Percentiles rank a stretch among this genome's conserved stretches.
phyloP scores from a whole-genome alignment of 2,329 filamentous ascomycete genomes.

The Helicocarpus griseus region DNA sequence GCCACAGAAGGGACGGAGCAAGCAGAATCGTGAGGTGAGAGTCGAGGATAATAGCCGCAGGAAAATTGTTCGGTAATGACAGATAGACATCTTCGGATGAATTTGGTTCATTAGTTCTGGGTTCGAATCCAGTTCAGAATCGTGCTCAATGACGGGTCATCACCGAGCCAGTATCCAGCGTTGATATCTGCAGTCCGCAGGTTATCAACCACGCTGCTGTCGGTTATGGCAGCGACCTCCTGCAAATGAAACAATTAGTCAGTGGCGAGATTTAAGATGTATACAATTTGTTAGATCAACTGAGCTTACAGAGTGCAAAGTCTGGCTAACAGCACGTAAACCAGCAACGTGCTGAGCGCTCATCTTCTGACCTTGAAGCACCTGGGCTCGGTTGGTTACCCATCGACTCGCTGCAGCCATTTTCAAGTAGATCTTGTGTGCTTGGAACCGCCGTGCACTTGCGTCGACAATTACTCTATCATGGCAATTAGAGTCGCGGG shows the following conservation, averaged over 20 bases:
- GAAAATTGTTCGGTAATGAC: no score
- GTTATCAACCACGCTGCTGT: constrained; percentile 46
- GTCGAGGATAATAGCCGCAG: background rate
- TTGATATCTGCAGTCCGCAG: constrained; percentile 45
- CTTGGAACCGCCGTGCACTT: constrained; percentile 50
- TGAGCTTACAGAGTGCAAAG: constrained; percentile 40
- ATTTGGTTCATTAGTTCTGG: constrained; percentile 18
- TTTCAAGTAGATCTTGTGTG: constrained; percentile 51
- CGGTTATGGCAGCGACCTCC: constrained; percentile 49
- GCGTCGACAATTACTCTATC: constrained; percentile 51
- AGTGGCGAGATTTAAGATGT: no score
- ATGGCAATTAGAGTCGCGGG: constrained; percentile 8
- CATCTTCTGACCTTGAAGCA: constrained; percentile 43
- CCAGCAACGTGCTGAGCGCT: constrained; percentile 38
- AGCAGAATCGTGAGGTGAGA: background rate
- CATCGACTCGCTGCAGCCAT: constrained; percentile 50
- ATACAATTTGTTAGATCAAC: no score
- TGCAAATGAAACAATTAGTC: constrained; percentile 20
- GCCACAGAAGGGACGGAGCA: background rate
- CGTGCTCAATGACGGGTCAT: constrained; percentile 47
- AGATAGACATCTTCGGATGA: background rate
- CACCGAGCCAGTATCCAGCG: constrained; percentile 52
- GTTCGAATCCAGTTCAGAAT: constrained; percentile 39
- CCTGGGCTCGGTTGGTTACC: constrained; percentile 43
- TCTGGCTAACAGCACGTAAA: constrained; percentile 40